phyloP scores from a whole-genome alignment of 352 stramenopile species.

The Phytopythium sindhum region DNA sequence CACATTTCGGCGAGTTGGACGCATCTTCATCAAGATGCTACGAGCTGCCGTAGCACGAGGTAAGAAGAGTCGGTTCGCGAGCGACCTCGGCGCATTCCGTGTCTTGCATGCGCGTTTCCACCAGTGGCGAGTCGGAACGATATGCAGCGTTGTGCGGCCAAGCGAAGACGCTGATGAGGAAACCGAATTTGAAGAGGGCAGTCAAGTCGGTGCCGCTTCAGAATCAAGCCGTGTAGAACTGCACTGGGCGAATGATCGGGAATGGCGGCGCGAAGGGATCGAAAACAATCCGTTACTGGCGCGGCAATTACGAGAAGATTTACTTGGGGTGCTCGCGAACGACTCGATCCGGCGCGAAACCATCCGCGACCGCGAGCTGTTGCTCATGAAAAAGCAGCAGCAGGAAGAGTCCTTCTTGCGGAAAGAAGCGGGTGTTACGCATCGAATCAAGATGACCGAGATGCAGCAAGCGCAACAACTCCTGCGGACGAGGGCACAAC shows the following conservation, averaged over 20 bases:
- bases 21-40: slow-evolving; percentile 28
- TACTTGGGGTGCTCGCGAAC: slow-evolving; percentile 29
- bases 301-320: slow-evolving; percentile 28
- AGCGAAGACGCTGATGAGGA: slow-evolving; percentile 13
- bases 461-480: slow-evolving; percentile 52
- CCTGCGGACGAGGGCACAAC: slow-evolving; percentile 39
- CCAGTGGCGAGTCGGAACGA: slow-evolving; percentile 35
- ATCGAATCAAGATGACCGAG: slow-evolving; percentile 42
- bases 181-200: slow-evolving; percentile 9
- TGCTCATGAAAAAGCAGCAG: slow-evolving; percentile 30
- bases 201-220: neutral
- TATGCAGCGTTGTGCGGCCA: slow-evolving; percentile 22
- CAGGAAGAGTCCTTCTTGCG: slow-evolving; percentile 45
- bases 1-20: slow-evolving; percentile 42
- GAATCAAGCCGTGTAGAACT: slow-evolving; percentile 15
- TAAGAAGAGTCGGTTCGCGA: slow-evolving; percentile 54
- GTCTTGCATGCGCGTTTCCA: slow-evolving; percentile 35
- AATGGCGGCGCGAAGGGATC: slow-evolving; percentile 46
- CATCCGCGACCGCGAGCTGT: slow-evolving; percentile 33
- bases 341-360: slow-evolving; percentile 25
- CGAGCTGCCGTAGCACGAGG: slow-evolving; percentile 16
- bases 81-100: slow-evolving; percentile 41
- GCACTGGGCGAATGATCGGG: slow-evolving; percentile 45
- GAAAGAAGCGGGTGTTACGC: slow-evolving; percentile 38
- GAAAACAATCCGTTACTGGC: slow-evolving; percentile 31